Percentiles rank a stretch among this genome's conserved stretches.
phyloP scores from a whole-genome alignment of 2,329 filamentous ascomycete genomes.

The Ascochyta fabae region DNA sequence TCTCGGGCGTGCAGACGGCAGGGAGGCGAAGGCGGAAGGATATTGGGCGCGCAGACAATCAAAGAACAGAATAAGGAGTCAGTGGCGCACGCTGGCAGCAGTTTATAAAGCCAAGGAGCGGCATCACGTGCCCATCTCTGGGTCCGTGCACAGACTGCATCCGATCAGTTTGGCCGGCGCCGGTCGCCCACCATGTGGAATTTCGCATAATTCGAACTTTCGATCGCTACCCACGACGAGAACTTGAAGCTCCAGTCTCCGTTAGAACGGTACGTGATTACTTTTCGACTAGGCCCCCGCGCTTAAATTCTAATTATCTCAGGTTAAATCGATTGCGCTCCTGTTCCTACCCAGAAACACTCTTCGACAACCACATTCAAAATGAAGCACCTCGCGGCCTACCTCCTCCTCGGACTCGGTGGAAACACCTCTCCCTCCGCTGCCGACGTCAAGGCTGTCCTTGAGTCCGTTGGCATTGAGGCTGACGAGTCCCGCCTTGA shows the following conservation, averaged over 20 bases:
- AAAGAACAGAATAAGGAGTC: slow-evolving; percentile 25
- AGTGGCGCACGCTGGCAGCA: slow-evolving; percentile 30
- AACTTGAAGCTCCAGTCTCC: slow-evolving; percentile 99
- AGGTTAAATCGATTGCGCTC: slow-evolving; percentile 92
- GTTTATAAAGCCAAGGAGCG: slow-evolving; percentile 29
- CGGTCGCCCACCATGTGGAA: slow-evolving; percentile 12
- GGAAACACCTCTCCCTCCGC: slow-evolving; percentile 91
- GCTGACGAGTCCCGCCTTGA: slow-evolving; percentile 83
- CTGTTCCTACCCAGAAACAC: slow-evolving; percentile 64
- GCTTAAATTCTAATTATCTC: slow-evolving; percentile 22
- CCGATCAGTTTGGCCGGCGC: slow-evolving; percentile 15
- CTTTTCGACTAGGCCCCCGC: slow-evolving; percentile 15
- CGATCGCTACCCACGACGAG: slow-evolving; percentile 52
- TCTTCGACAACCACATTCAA: slow-evolving; percentile 65
- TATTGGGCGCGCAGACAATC: slow-evolving; percentile 26
- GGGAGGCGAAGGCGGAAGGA: slow-evolving; percentile 24
- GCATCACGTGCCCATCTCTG: slow-evolving; percentile 20
- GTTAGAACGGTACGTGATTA: slow-evolving; percentile 76
- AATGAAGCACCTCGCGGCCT: slow-evolving; percentile 99
- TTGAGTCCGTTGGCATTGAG: slow-evolving; percentile 94
- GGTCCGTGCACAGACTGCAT: slow-evolving; percentile 1
- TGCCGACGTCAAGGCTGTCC: slow-evolving; percentile 78
- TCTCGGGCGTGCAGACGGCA: slow-evolving; percentile 24
- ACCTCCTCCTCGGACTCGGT: slow-evolving; percentile 93
- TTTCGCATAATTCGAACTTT: slow-evolving; percentile 35